Evolutionary conservation across 1,139 yeast species (phyloP).

Genomic region (Saccharomycopsis hybrid): DNA sequence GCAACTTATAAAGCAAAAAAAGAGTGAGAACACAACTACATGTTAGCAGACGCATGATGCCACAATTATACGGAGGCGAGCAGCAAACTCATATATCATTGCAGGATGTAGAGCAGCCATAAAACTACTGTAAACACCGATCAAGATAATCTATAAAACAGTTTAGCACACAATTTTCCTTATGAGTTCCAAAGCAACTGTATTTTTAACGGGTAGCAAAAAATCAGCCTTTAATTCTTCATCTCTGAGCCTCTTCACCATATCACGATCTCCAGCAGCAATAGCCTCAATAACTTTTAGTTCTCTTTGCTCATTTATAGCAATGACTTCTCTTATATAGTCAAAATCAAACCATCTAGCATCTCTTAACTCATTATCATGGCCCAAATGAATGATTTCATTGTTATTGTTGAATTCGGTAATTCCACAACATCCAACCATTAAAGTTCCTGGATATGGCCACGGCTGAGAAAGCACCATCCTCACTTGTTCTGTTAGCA

Average conservation of each 20-base stretch:
- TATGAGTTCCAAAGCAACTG: constrained; percentile 14
- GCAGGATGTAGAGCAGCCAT: no score
- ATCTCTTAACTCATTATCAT: constrained; percentile 78
- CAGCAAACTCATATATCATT: no score
- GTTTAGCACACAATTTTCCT: constrained; percentile 1
- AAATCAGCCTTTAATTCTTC: constrained; percentile 1
- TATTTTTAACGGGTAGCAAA: constrained; percentile 8
- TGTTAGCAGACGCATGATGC: no score
- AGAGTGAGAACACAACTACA: no score
- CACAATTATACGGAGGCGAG: no score
- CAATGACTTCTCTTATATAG: constrained; percentile 37
- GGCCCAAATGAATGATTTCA: constrained; percentile 61
- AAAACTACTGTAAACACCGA: no score
- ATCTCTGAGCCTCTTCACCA: not conserved
- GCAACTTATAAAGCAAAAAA: no score
- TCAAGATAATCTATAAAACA: not conserved
- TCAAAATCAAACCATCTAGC: constrained; percentile 71
- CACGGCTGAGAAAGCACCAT: constrained; percentile 81
- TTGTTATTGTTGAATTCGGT: constrained; percentile 58
- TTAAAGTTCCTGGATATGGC: constrained; percentile 91
- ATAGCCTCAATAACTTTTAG: constrained; percentile 16
- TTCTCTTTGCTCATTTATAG: constrained; percentile 34
- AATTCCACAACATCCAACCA: constrained; percentile 85
- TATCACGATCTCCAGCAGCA: constrained; percentile 23
- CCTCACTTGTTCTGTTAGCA: constrained; percentile 42